Conservation (phyloP, 2,329 filamentous ascomycete species). For the Aspergillus sp. region DNA sequence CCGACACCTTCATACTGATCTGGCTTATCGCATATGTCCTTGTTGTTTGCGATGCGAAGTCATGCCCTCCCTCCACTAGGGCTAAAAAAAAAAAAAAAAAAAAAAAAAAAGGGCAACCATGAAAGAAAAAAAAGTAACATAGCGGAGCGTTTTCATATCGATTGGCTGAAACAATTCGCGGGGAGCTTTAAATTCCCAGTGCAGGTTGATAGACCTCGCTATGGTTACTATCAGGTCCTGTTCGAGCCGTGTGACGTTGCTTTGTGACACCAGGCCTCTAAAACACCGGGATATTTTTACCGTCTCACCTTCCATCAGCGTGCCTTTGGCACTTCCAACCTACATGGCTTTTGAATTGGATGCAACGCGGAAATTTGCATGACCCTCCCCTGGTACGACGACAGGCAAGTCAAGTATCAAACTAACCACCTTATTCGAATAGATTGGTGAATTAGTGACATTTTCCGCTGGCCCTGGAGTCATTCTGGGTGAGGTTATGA, state of each 20-base stretch:
- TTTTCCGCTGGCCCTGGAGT: conserved; percentile 1
- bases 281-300: conserved; percentile 21
- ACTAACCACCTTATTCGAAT: conserved; percentile 9
- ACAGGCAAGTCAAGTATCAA: conserved; percentile 15
- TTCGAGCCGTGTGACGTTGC: conserved; percentile 33
- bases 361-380: conserved; percentile 29
- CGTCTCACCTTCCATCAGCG: conserved; percentile 17
- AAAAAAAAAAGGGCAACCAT: conserved; percentile 3
- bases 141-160: conserved; percentile 1
- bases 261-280: conserved; percentile 31
- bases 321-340: conserved; percentile 10
- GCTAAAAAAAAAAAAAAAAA: background rate
- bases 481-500: conserved; percentile 8
- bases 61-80: too few relatives aligned
- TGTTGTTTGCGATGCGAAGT: background rate
- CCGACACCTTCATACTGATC: background rate
- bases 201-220: conserved; percentile 15
- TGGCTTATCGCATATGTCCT: conserved; percentile 3
- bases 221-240: conserved; percentile 25
- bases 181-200: conserved; percentile 15
- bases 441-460: conserved; percentile 4
- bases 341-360: conserved; percentile 15
- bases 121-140: conserved; percentile 5
- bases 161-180: conserved; percentile 19
- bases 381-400: conserved; percentile 24